Evolutionary conservation across 805 yeast genomes (phyloP).

Genomic region (Candida palmyrensis): DNA sequence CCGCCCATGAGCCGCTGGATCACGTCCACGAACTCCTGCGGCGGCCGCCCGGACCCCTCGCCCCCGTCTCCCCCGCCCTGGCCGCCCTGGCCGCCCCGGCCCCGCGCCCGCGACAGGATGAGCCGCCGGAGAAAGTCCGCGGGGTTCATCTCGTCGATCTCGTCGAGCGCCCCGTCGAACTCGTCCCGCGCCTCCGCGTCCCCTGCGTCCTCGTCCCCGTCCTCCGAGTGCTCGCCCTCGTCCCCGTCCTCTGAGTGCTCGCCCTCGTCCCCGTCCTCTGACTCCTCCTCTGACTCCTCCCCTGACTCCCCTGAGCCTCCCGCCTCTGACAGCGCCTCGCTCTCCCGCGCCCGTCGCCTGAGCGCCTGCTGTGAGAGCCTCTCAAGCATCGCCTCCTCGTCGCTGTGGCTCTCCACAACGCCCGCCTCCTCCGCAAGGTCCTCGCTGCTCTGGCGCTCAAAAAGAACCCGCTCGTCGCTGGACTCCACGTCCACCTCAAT

Average conservation of each 20-base stretch:
- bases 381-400: conserved; percentile 20
- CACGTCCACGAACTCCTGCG: conserved; percentile 23
- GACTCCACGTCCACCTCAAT: neutral
- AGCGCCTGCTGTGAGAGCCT: conserved; percentile 36
- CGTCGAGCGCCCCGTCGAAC: conserved; percentile 7
- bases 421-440: conserved; percentile 8
- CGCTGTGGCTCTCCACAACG: conserved; percentile 3
- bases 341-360: conserved; percentile 10
- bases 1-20: conserved; percentile 31
- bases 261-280: conserved; percentile 15
- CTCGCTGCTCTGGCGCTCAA: conserved; percentile 3
- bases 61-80: conserved; percentile 8
- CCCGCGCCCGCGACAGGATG: conserved; percentile 8
- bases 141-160: conserved; percentile 12
- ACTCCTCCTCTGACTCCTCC: conserved; percentile 16
- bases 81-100: conserved; percentile 6
- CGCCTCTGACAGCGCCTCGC: no score
- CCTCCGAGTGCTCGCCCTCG: conserved; percentile 16
- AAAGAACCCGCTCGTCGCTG: neutral
- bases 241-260: conserved; percentile 14
- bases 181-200: conserved; percentile 10
- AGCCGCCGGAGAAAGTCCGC: conserved; percentile 17
- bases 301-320: no score
- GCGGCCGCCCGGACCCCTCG: conserved; percentile 10
- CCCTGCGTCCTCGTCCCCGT: conserved; percentile 11